These are phyloP conservation scores for Poa annua DNA, from an alignment of 176 grass and related monocot genomes.

Conservation along the genomic window DNA sequence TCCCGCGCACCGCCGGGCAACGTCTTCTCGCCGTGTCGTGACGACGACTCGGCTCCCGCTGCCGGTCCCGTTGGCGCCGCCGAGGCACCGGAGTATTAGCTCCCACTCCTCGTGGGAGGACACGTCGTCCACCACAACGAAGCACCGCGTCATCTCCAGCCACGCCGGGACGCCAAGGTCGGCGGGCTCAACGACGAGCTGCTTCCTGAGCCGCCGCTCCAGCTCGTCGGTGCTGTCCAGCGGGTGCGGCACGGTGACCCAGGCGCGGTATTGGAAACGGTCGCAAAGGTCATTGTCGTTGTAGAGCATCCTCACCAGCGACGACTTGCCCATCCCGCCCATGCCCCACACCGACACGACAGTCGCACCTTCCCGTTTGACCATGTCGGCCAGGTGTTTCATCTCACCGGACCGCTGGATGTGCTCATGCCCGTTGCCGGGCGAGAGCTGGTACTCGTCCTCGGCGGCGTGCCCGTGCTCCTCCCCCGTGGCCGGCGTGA, in stretches of 20 bases:
- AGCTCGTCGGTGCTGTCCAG: constrained; percentile 11
- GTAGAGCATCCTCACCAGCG: constrained; percentile 32
- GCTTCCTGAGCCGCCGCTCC: background rate
- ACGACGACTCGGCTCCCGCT: constrained; percentile 38
- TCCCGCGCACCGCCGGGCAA: constrained; percentile 23
- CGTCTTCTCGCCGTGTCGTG: constrained; percentile 37
- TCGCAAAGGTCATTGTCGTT: too few species aligned
- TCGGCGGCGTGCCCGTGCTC: background rate
- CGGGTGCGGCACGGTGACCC: constrained; percentile 50
- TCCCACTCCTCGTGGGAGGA: background rate
- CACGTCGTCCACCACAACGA: constrained; percentile 46
- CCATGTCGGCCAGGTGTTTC: background rate
- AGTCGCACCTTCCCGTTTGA: background rate
- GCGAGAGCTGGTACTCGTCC: background rate
- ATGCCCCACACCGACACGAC: constrained; percentile 45
- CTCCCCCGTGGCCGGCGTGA: too few species aligned
- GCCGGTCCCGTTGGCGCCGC: background rate
- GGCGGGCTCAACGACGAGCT: background rate
- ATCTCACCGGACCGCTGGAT: constrained; percentile 12
- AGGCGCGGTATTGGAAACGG: too few species aligned
- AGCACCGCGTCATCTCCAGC: background rate
- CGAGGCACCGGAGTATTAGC: too few species aligned
- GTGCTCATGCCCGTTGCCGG: background rate
- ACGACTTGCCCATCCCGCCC: constrained; percentile 47
- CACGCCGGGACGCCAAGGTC: background rate